These are phyloP conservation scores for Colletotrichum liaoningense DNA, from an alignment of 2,329 filamentous ascomycete genomes.

Conservation along the genomic window DNA sequence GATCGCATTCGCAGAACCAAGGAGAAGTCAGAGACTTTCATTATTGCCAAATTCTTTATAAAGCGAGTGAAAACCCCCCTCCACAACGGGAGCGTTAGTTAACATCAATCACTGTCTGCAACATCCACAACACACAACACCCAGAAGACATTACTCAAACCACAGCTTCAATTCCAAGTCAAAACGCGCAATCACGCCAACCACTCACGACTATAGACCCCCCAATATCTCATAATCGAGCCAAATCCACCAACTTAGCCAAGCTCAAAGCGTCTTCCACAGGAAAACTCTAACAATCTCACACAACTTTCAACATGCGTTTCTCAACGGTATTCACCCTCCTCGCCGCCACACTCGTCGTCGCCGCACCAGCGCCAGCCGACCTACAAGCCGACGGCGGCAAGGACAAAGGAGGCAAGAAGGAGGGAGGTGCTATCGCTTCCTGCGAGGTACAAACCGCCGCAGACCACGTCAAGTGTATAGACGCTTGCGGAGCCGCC, in stretches of 20 bases:
- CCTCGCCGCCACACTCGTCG: background rate
- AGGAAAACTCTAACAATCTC: too few relatives aligned
- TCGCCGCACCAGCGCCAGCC: background rate
- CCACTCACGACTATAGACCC: fast-evolving
- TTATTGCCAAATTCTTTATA: background rate
- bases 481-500: background rate
- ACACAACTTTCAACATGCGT: background rate
- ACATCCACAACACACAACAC: background rate
- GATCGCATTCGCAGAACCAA: background rate
- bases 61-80: background rate
- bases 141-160: too few relatives aligned
- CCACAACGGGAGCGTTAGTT: fast-evolving
- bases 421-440: background rate
- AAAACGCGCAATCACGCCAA: background rate
- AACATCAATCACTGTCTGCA: background rate
- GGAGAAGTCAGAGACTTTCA: background rate
- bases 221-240: too few relatives aligned
- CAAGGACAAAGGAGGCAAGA: background rate
- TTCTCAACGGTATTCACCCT: background rate
- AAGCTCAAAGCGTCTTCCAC: too few relatives aligned
- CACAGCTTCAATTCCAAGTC: background rate
- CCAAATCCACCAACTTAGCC: too few relatives aligned
- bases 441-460: background rate
- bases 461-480: background rate
- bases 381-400: background rate